phyloP scores from a whole-genome alignment of 1,139 yeast genomes.

The Suhomyces wounanorum region DNA sequence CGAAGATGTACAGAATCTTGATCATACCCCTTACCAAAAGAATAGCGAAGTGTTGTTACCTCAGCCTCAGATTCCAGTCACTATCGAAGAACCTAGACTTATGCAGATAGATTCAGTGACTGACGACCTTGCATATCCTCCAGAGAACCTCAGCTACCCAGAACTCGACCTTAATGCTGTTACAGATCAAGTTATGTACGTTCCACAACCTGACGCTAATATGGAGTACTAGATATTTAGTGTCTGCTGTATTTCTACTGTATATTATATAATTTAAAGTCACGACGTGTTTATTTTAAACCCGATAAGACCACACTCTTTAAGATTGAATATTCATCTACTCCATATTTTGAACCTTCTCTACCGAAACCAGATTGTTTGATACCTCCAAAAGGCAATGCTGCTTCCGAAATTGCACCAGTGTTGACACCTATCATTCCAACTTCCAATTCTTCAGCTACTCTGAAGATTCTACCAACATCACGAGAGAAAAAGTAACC shows the following conservation, averaged over 20 bases:
- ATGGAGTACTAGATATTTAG: slow-evolving; percentile 1
- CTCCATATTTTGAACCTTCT: slow-evolving; percentile 51
- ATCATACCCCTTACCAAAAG: slow-evolving; percentile 23
- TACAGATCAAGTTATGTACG: slow-evolving; percentile 7
- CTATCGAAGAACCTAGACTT: neutral
- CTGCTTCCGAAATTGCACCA: slow-evolving; percentile 49
- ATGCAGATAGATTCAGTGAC: slow-evolving; percentile 4
- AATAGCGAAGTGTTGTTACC: neutral
- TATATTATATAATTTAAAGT: slow-evolving; percentile 1
- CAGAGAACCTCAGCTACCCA: slow-evolving; percentile 6
- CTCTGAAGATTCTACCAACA: slow-evolving; percentile 58
- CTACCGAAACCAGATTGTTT: slow-evolving; percentile 53
- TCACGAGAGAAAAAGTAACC: slow-evolving; percentile 45
- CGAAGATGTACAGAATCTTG: slow-evolving; percentile 31
- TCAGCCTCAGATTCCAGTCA: neutral
- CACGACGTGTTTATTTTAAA: neutral
- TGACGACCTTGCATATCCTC: slow-evolving; percentile 2
- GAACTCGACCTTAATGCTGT: slow-evolving; percentile 4
- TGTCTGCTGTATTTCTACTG: neutral
- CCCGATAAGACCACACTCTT: slow-evolving; percentile 44
- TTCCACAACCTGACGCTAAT: slow-evolving; percentile 3
- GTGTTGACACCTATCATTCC: slow-evolving; percentile 53
- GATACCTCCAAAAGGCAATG: slow-evolving; percentile 53
- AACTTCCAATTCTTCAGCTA: slow-evolving; percentile 44
- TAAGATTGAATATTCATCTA: slow-evolving; percentile 46